A percentile compares a stretch with the other conserved stretches of the same genome.
These are phyloP conservation scores for Lantana camara DNA, from an alignment of 257 asterid genomes.

Conservation along the genomic window DNA sequence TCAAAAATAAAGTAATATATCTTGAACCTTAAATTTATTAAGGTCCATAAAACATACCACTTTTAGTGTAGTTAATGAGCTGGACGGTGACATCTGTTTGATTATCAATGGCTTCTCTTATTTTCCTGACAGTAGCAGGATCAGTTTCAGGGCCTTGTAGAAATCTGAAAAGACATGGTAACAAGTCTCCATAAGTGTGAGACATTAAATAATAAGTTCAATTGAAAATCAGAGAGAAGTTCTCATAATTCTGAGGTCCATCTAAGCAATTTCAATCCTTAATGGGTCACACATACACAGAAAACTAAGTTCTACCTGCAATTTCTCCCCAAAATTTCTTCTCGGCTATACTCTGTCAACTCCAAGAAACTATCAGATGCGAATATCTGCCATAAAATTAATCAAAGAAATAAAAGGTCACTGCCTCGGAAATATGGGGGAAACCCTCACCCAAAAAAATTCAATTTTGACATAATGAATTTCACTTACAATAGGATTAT, in stretches of 20 bases:
- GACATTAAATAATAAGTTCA: neutral
- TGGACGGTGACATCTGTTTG: slow-evolving; percentile 95
- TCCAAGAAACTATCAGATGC: slow-evolving; percentile 99
- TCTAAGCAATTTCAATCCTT: neutral
- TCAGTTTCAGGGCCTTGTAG: slow-evolving; percentile 99
- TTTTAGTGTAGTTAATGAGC: slow-evolving; percentile 97
- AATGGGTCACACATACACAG: neutral
- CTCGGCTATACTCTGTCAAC: slow-evolving; percentile 95
- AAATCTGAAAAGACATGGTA: slow-evolving; percentile 51
- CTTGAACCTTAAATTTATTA: slow-evolving; percentile 6
- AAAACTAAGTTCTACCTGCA: slow-evolving; percentile 66
- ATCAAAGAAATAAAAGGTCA: slow-evolving; percentile 25
- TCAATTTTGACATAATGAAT: no score
- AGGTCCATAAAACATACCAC: slow-evolving; percentile 46
- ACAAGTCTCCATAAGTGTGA: neutral
- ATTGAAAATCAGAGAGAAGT: neutral
- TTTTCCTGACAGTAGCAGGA: slow-evolving; percentile 86
- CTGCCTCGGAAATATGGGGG: neutral
- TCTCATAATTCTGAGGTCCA: neutral
- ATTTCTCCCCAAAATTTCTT: slow-evolving; percentile 95
- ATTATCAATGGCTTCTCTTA: slow-evolving; percentile 87
- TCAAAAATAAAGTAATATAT: neutral
- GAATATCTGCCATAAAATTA: slow-evolving; percentile 55
- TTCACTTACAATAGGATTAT: slow-evolving; percentile 92
- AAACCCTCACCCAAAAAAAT: neutral